phyloP scores from a whole-genome alignment of 768 basidiomycete genomes.

The Auricularia sp. region DNA sequence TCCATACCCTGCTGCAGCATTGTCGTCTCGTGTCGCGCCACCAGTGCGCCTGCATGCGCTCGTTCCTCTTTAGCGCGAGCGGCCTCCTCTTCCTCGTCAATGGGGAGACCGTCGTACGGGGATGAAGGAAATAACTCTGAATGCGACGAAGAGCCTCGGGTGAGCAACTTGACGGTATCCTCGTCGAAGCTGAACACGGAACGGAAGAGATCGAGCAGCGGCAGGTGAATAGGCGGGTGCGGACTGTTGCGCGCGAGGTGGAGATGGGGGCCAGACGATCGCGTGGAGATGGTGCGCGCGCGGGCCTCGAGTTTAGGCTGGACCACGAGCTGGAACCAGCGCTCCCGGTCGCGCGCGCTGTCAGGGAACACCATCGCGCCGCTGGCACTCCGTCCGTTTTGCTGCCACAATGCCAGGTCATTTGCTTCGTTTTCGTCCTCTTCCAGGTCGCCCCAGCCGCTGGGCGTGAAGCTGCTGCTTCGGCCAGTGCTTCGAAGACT shows the following conservation, averaged over 20 bases:
- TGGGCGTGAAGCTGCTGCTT: not conserved
- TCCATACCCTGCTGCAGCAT: not conserved
- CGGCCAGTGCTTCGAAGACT: not conserved
- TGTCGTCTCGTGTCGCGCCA: not conserved
- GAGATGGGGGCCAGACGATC: not conserved
- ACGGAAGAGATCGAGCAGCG: not conserved
- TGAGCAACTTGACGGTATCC: not conserved
- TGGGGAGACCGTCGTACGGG: not conserved
- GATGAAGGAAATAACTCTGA: not conserved
- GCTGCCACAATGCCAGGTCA: not conserved
- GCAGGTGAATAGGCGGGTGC: not conserved
- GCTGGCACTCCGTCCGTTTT: not conserved
- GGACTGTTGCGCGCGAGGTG: not conserved
- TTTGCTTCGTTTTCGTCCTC: not conserved
- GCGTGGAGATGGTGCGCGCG: not conserved
- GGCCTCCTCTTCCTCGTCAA: not conserved
- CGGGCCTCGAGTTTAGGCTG: not conserved
- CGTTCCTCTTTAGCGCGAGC: not conserved
- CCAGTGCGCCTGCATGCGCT: not conserved
- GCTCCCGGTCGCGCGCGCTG: not conserved
- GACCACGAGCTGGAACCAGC: not conserved
- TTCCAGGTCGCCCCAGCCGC: not conserved
- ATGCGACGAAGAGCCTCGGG: not conserved
- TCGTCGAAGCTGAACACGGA: not conserved
- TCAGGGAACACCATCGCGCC: not conserved